Evolutionary conservation across 805 yeast species (phyloP).

Genomic region (Yamadazyma paraphyllophila): DNA sequence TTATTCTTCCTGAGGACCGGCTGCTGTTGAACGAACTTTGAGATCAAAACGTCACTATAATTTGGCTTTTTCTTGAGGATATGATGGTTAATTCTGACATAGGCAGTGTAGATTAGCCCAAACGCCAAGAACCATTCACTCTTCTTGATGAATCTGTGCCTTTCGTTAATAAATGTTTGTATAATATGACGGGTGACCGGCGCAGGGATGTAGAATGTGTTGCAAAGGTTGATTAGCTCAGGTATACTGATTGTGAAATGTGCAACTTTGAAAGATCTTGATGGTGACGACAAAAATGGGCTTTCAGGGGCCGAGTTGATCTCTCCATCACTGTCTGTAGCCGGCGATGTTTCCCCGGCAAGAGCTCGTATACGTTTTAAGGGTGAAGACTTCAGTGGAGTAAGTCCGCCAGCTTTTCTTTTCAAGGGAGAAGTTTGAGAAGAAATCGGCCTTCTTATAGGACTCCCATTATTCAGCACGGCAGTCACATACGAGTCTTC

Average conservation of each 20-base stretch:
- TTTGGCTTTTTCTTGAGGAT: conserved; percentile 47
- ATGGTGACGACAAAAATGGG: conserved; percentile 9
- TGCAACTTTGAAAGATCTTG: conserved; percentile 18
- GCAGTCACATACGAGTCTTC: not conserved
- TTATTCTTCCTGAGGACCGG: conserved; percentile 53
- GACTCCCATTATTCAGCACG: not conserved
- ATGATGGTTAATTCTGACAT: conserved; percentile 51
- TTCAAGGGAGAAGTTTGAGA: conserved; percentile 2
- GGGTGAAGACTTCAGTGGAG: conserved; percentile 38
- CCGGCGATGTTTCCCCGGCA: conserved; percentile 12
- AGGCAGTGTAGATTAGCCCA: conserved; percentile 62
- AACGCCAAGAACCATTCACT: conserved; percentile 70
- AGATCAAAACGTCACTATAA: conserved; percentile 45
- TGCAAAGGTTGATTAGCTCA: conserved; percentile 49
- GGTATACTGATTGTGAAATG: conserved; percentile 19
- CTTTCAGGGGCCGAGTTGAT: not conserved
- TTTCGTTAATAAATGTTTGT: conserved; percentile 49
- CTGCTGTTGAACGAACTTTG: conserved; percentile 52
- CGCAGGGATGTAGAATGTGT: conserved; percentile 60
- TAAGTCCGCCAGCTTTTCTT: conserved; percentile 8
- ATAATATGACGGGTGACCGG: conserved; percentile 49
- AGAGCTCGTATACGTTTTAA: conserved; percentile 32
- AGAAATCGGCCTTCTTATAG: not conserved
- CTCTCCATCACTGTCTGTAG: conserved; percentile 1
- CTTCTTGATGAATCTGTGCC: conserved; percentile 48